These are phyloP conservation scores for Byssothecium circinans DNA, from an alignment of 2,329 filamentous ascomycete species.

Conservation along the genomic window DNA sequence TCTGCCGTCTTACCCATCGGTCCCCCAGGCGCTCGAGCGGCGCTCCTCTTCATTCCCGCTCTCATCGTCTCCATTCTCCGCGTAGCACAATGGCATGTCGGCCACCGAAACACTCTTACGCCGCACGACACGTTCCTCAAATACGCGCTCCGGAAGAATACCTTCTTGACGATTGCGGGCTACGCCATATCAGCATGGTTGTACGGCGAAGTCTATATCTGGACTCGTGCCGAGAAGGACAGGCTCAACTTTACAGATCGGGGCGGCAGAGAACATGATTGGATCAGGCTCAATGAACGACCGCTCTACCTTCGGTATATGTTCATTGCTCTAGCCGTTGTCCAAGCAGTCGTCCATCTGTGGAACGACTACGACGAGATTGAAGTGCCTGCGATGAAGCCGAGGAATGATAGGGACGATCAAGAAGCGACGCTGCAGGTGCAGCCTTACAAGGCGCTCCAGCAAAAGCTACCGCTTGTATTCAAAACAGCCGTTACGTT, in stretches of 20 bases:
- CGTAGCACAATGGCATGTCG: conserved; percentile 75
- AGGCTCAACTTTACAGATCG: conserved; percentile 74
- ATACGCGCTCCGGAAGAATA: conserved; percentile 60
- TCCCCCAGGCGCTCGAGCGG: conserved; percentile 66
- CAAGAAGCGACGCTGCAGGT: conserved; percentile 6
- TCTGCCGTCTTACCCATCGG: conserved; percentile 89
- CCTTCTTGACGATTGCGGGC: conserved; percentile 71
- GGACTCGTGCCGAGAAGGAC: conserved; percentile 62
- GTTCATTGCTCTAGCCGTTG: conserved; percentile 67
- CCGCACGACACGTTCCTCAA: conserved; percentile 65
- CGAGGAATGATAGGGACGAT: conserved; percentile 20
- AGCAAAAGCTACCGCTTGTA: conserved; percentile 20
- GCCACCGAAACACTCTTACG: conserved; percentile 65
- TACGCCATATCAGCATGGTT: conserved; percentile 77
- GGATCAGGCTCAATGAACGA: conserved; percentile 80
- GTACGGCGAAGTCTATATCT: conserved; percentile 81
- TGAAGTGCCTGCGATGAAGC: conserved; percentile 46
- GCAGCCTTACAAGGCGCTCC: conserved; percentile 24
- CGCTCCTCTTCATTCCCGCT: conserved; percentile 74
- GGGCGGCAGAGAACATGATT: conserved; percentile 64
- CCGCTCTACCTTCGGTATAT: conserved; percentile 77
- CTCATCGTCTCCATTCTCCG: conserved; percentile 81
- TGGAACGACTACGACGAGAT: conserved; percentile 73
- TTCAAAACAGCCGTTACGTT: conserved; percentile 17
- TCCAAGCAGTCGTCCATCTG: conserved; percentile 72